Conservation (phyloP, 2,329 filamentous ascomycete genomes). For the Gyromitra esculenta region DNA sequence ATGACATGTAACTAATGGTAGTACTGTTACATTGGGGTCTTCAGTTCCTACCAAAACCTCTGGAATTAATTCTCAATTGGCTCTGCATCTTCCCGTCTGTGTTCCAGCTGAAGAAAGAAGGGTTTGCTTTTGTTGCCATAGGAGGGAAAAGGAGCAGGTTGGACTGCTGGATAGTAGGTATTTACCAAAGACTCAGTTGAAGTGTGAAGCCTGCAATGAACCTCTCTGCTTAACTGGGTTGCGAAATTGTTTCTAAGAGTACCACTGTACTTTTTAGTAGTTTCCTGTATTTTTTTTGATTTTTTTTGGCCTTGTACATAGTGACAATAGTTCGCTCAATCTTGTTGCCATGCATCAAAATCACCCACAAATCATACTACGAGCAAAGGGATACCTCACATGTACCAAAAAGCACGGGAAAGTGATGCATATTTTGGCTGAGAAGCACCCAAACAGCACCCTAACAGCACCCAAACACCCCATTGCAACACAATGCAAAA, state of each 20-base stretch:
- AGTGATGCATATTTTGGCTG: too few relatives aligned
- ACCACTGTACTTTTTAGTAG: slow-evolving; percentile 13
- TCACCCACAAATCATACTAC: slow-evolving; percentile 4
- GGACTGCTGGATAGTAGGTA: neutral
- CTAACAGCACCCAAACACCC: too few relatives aligned
- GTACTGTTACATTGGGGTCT: neutral
- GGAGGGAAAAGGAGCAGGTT: neutral
- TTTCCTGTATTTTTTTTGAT: slow-evolving; percentile 26
- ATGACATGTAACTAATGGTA: too few relatives aligned
- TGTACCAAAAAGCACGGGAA: too few relatives aligned
- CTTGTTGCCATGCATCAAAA: neutral
- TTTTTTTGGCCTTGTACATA: slow-evolving; percentile 12
- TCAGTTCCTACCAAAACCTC: slow-evolving; percentile 3
- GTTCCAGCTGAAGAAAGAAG: neutral
- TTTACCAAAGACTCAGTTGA: slow-evolving; percentile 35
- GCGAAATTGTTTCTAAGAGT: slow-evolving; percentile 26
- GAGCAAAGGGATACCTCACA: slow-evolving; percentile 1
- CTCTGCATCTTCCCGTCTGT: slow-evolving; percentile 4
- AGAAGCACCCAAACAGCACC: too few relatives aligned
- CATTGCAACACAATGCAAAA: too few relatives aligned
- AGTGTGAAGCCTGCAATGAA: slow-evolving; percentile 20
- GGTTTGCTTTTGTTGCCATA: neutral
- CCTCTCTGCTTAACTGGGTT: slow-evolving; percentile 16
- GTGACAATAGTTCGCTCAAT: neutral
- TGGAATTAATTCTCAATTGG: neutral